Percentiles rank a stretch among this genome's conserved stretches.
phyloP scores from a whole-genome alignment of 352 stramenopile species.

The Blastocystis sp. region DNA sequence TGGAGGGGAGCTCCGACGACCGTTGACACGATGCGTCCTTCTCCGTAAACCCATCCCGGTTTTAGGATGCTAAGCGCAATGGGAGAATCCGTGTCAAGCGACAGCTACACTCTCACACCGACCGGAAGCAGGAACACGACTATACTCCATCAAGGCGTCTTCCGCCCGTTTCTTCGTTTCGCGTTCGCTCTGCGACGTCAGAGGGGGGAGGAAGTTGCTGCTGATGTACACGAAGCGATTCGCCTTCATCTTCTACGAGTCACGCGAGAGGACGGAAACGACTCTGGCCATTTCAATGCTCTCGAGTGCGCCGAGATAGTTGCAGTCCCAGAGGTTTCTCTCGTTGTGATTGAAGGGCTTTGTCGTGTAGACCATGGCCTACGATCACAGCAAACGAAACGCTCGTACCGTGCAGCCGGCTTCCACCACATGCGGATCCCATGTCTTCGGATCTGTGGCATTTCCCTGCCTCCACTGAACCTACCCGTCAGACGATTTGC shows the following conservation, averaged over 20 bases:
- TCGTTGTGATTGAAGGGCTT: slow-evolving; percentile 31
- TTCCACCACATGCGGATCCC: slow-evolving; percentile 61
- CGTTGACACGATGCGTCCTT: slow-evolving; percentile 27
- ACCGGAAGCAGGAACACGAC: neutral
- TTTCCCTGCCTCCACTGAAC: slow-evolving; percentile 42
- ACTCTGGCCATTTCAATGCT: slow-evolving; percentile 68
- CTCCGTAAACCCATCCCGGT: slow-evolving; percentile 59
- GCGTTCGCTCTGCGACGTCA: slow-evolving; percentile 10
- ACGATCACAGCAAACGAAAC: neutral
- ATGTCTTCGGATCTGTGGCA: slow-evolving; percentile 27
- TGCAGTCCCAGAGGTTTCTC: slow-evolving; percentile 46
- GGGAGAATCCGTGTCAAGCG: slow-evolving; percentile 41
- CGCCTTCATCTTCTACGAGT: slow-evolving; percentile 62
- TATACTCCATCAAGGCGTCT: slow-evolving; percentile 49
- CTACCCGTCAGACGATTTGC: neutral
- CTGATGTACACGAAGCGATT: slow-evolving; percentile 65
- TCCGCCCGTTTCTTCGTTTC: slow-evolving; percentile 65
- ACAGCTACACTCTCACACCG: slow-evolving; percentile 4
- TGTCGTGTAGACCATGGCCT: slow-evolving; percentile 62
- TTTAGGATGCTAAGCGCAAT: slow-evolving; percentile 62
- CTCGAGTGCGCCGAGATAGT: slow-evolving; percentile 61
- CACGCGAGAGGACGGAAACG: neutral
- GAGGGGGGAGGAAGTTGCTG: slow-evolving; percentile 50
- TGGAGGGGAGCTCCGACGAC: slow-evolving; percentile 20
- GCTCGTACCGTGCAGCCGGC: slow-evolving; percentile 31